Evolutionary conservation across 306 rosid species (phyloP).

Genomic region (Cicer chorassanicum): DNA sequence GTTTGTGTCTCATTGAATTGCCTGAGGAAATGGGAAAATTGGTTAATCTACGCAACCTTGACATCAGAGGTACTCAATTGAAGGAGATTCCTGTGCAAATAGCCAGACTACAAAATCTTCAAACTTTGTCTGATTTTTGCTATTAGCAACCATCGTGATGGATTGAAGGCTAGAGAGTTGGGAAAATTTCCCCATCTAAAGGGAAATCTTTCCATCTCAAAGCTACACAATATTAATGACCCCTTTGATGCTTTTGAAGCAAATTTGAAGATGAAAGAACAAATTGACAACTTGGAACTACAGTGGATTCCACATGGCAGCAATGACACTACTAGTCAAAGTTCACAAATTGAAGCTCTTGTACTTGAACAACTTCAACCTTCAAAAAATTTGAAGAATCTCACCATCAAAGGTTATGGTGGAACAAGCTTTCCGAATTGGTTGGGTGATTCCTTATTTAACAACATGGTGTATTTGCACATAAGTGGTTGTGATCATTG

Average conservation of each 20-base stretch:
- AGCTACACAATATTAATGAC: conserved; percentile 35
- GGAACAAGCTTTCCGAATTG: conserved; percentile 37
- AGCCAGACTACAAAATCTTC: conserved; percentile 9
- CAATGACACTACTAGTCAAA: not conserved
- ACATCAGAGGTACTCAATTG: conserved; percentile 7
- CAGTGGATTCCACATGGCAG: conserved; percentile 12
- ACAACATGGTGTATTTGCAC: conserved; percentile 2
- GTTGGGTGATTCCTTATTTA: conserved; percentile 13
- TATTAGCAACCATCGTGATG: not conserved
- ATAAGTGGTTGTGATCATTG: conserved; percentile 20
- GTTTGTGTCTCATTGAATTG: not conserved
- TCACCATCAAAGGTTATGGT: conserved; percentile 23
- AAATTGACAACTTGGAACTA: conserved; percentile 15
- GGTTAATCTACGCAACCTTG: conserved; percentile 12
- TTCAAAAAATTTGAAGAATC: conserved; percentile 22
- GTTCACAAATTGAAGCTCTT: not conserved
- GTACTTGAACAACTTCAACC: conserved; percentile 40
- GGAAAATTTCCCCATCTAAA: not conserved
- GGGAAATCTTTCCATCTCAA: conserved; percentile 26
- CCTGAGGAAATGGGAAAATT: conserved; percentile 3
- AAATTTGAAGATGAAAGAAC: conserved; percentile 16
- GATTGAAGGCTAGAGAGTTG: conserved; percentile 18
- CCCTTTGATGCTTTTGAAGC: conserved; percentile 1
- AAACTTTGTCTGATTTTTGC: conserved; percentile 27
- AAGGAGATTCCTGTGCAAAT: conserved; percentile 27